phyloP scores from a whole-genome alignment of 2,329 filamentous ascomycete genomes.

The Claviceps sp. region DNA sequence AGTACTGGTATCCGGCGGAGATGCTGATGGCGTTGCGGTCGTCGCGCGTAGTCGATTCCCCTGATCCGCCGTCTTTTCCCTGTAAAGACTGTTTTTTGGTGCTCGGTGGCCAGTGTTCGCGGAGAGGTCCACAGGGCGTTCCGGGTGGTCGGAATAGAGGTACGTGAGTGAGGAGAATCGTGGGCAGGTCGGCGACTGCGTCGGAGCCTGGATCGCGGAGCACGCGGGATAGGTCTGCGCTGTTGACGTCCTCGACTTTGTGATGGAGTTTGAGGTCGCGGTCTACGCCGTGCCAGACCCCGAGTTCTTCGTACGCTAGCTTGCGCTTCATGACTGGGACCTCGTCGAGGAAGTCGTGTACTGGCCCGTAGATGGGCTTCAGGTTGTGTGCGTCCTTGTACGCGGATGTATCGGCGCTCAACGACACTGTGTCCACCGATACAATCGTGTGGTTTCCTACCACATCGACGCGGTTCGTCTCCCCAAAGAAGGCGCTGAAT shows the following conservation, averaged over 20 bases:
- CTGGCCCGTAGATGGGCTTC: conserved; percentile 57
- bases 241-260: conserved; percentile 41
- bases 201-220: conserved; percentile 28
- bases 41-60: conserved; percentile 10
- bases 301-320: conserved; percentile 55
- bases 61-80: conserved; percentile 26
- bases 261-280: conserved; percentile 45
- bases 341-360: conserved; percentile 59
- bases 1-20: conserved; percentile 79
- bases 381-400: conserved; percentile 38
- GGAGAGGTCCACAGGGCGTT: conserved; percentile 74
- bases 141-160: conserved; percentile 72
- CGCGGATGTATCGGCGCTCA: conserved; percentile 55
- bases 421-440: conserved; percentile 74
- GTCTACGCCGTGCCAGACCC: conserved; percentile 45
- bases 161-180: conserved; percentile 81
- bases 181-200: conserved; percentile 55
- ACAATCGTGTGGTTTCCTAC: conserved; percentile 94
- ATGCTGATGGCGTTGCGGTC: conserved; percentile 67
- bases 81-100: conserved; percentile 9
- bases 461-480: conserved; percentile 80
- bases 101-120: conserved; percentile 70
- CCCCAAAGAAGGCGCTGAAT: conserved; percentile 80
- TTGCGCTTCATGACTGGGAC: conserved; percentile 53
- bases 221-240: conserved; percentile 22